These are phyloP conservation scores for Rhodotorula mucilaginosa DNA, from an alignment of 1,284 basidiomycete species.

Conservation along the genomic window DNA sequence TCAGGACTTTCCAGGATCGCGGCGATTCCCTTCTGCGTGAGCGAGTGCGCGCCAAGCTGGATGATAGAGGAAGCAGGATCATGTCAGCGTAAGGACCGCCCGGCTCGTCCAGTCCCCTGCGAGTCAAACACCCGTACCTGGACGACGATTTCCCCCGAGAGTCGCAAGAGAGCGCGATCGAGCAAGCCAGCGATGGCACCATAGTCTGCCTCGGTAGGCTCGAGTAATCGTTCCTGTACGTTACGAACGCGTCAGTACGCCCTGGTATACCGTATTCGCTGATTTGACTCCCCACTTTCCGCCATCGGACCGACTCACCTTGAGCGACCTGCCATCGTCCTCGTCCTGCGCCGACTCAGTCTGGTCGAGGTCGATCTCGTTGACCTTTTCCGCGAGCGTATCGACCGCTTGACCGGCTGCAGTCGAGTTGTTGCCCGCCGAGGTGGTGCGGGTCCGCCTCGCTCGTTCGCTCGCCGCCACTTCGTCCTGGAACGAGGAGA, in stretches of 20 bases:
- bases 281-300: not conserved
- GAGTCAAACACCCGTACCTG: conserved; percentile 11
- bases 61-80: too few species aligned
- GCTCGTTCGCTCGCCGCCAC: not conserved
- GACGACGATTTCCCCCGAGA: conserved; percentile 36
- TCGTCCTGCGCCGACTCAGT: not conserved
- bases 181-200: conserved; percentile 16
- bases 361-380: conserved; percentile 6
- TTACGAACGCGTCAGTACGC: not conserved
- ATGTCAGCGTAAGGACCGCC: not conserved
- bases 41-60: not conserved
- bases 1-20: conserved; percentile 40
- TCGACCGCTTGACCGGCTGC: not conserved
- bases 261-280: not conserved
- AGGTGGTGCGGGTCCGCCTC: not conserved
- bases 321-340: conserved; percentile 7
- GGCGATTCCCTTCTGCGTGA: conserved; percentile 13
- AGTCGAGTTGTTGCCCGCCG: not conserved
- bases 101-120: too few species aligned
- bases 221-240: conserved; percentile 5
- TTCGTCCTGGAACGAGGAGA: conserved; percentile 28
- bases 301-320: not conserved
- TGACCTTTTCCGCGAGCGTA: conserved; percentile 6
- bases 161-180: conserved; percentile 26
- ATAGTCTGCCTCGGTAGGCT: conserved; percentile 4